Conservation (phyloP, 2,329 filamentous ascomycete genomes). For the Alternaria panax region DNA sequence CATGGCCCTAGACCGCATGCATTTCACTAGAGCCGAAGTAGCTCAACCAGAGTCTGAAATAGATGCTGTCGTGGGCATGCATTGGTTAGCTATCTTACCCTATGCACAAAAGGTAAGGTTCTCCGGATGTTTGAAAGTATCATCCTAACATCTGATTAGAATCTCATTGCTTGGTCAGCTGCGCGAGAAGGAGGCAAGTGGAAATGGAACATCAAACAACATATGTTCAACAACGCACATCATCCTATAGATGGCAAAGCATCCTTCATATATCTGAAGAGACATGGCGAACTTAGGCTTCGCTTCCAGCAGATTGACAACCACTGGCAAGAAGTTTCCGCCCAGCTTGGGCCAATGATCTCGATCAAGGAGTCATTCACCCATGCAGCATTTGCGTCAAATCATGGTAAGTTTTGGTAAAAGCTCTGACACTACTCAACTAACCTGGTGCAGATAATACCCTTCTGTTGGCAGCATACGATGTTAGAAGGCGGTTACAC, state of each 20-base stretch:
- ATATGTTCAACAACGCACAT: conserved; percentile 72
- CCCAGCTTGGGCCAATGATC: conserved; percentile 77
- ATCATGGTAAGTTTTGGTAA: conserved; percentile 70
- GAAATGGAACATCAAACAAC: conserved; percentile 71
- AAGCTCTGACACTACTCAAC: background rate
- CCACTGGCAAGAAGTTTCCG: conserved; percentile 73
- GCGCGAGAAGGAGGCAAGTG: conserved; percentile 61
- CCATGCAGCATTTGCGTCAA: conserved; percentile 60
- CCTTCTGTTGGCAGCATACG: conserved; percentile 72
- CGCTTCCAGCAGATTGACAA: conserved; percentile 78
- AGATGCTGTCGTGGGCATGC: conserved; percentile 79
- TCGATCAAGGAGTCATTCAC: conserved; percentile 62
- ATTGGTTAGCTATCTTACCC: conserved; percentile 72
- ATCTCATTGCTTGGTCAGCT: conserved; percentile 51
- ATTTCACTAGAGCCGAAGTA: conserved; percentile 66
- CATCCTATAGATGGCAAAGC: conserved; percentile 76
- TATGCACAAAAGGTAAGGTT: conserved; percentile 49
- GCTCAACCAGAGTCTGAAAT: conserved; percentile 77
- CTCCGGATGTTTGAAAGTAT: background rate
- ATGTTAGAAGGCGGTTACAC: conserved; percentile 74
- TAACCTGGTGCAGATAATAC: conserved; percentile 49
- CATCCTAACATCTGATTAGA: conserved; percentile 30
- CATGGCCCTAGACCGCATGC: conserved; percentile 76
- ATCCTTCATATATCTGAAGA: conserved; percentile 78
- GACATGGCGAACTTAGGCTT: conserved; percentile 75